These are phyloP conservation scores for Panaeolus cyanescens DNA, from an alignment of 768 basidiomycete genomes.

Conservation along the genomic window DNA sequence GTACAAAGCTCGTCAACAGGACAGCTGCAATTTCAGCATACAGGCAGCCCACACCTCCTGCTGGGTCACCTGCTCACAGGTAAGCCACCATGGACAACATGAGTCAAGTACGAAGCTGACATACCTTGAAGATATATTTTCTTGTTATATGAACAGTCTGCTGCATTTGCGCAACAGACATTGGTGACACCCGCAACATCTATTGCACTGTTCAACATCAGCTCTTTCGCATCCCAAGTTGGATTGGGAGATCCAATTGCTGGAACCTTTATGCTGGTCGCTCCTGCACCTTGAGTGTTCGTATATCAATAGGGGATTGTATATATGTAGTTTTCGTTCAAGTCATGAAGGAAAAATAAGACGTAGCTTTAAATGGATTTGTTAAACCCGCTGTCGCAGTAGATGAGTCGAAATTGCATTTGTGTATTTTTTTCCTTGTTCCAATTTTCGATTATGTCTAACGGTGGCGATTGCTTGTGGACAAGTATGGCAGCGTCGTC, in stretches of 20 bases:
- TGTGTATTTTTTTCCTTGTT: no score
- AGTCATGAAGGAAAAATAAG: no score
- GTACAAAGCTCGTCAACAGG: slow-evolving; percentile 33
- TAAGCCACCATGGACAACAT: slow-evolving; percentile 16
- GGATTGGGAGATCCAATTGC: slow-evolving; percentile 43
- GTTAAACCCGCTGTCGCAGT: no score
- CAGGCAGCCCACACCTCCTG: slow-evolving; percentile 38
- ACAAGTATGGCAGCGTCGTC: no score
- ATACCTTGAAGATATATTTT: slow-evolving; percentile 38
- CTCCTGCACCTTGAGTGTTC: slow-evolving; percentile 17
- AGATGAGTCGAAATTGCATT: no score
- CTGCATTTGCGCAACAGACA: slow-evolving; percentile 36
- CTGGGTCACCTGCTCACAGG: slow-evolving; percentile 45
- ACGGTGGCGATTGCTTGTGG: no score
- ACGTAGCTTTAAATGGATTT: no score
- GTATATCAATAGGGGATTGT: background rate
- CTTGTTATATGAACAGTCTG: slow-evolving; percentile 43
- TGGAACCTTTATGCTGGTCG: slow-evolving; percentile 49
- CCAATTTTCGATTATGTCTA: no score
- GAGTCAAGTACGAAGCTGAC: background rate
- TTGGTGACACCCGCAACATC: slow-evolving; percentile 34
- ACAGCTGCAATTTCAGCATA: slow-evolving; percentile 44
- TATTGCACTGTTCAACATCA: slow-evolving; percentile 40
- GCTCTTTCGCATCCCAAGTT: slow-evolving; percentile 37
- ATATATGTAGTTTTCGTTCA: no score